Base-by-base conservation (phyloP, 306 rosid species). In the Bauhinia variegata region DNA sequence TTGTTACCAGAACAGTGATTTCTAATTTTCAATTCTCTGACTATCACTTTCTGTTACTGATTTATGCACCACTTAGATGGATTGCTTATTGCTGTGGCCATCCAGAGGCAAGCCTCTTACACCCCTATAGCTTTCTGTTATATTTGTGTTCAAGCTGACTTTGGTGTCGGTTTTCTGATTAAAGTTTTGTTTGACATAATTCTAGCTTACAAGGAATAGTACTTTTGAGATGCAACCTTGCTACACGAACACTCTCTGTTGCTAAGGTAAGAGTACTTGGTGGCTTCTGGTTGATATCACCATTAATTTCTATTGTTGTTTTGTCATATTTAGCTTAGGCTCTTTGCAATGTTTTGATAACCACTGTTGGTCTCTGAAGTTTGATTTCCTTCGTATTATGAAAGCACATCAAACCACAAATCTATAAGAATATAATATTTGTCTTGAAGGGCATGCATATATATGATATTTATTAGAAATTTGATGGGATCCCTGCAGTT, bases 151-250 rank as follows among this genome's bases (percentile, higher is more conserved):
- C 6, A 12, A 68, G 74, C 28, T 36, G 28, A 43, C 43, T 56
- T 41, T 65, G 63, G 18, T 58, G 48, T 68, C 67, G 34, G 57
- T 65, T 73, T 54, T 3, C 49, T 59, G 5, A 67, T 71, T n/a
- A 53, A 5, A 47, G 44, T 70, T 73, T 41, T 41, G 28, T 67
- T 79, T 52, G 6, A 70, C 63, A 36, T 34, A 11, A 37, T 32
- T 81, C 79, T 57, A 93, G 99, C 83, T 84, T 93, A 83, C 95
- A 80, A 76, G 99, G 96, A 73, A 80, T 93, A 78, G 57, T 81
- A 51, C 59, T 93, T 48, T 71, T 89, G 78, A 85, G 78, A 53
- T 86, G 88, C 65, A 75, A 86, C 82, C 68, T 81, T 66, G 81
- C 91, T 44, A 36, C 87, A 9, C 76, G 54, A 74, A 77, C 82